Conservation (phyloP, 1,139 yeast species). For the Lodderomyces theae region DNA sequence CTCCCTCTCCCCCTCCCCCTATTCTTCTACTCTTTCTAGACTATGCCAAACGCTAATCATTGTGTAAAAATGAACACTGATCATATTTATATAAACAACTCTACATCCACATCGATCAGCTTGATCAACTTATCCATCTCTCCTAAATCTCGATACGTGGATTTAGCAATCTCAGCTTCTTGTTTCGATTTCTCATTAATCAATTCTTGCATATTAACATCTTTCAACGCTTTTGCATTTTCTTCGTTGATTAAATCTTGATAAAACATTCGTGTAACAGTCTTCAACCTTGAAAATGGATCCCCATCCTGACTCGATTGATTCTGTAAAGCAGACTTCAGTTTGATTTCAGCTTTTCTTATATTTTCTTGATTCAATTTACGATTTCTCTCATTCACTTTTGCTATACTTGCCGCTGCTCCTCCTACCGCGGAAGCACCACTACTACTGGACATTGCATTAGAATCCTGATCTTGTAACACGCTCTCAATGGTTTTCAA, state of each 20-base stretch:
- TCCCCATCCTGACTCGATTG: conserved; percentile 40
- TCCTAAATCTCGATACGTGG: conserved; percentile 45
- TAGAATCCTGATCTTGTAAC: conserved; percentile 16
- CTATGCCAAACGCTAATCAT: no score
- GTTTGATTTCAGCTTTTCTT: conserved; percentile 71
- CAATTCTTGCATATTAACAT: conserved; percentile 37
- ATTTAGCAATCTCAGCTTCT: conserved; percentile 40
- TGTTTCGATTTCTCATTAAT: conserved; percentile 37
- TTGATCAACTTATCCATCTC: conserved; percentile 42
- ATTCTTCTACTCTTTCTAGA: no score
- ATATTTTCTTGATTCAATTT: conserved; percentile 73
- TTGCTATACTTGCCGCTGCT: conserved; percentile 26
- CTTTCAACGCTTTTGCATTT: conserved; percentile 43
- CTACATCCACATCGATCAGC: conserved; percentile 35
- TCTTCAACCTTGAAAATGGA: conserved; percentile 87
- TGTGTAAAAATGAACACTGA: no score
- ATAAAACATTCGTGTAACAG: conserved; percentile 82
- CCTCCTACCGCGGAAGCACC: not conserved
- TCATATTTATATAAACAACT: conserved; percentile 13
- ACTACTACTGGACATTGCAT: not conserved
- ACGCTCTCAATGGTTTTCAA: conserved; percentile 35
- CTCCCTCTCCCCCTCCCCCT: no score
- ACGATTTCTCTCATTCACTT: conserved; percentile 78
- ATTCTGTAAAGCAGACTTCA: conserved; percentile 31
- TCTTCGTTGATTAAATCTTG: conserved; percentile 45